A percentile compares a stretch with the other conserved stretches of the same genome.
These are phyloP conservation scores for Bryoerythrophyllum caledonicum DNA, from an alignment of 225 moss, liverwort and hornwort species.

Conservation along the genomic window DNA sequence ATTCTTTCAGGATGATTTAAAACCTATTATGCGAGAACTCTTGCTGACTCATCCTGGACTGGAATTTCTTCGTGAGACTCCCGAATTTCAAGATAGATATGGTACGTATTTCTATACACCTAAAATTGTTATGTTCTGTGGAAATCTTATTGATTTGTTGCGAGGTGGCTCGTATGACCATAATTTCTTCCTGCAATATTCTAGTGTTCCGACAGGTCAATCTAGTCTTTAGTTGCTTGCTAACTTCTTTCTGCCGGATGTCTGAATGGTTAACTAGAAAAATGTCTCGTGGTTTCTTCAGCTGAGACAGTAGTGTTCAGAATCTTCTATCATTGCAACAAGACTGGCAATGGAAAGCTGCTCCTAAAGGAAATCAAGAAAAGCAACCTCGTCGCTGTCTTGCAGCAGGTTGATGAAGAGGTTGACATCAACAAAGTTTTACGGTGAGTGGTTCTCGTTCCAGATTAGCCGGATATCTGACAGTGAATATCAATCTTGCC, in stretches of 20 bases:
- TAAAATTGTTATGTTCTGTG: background rate
- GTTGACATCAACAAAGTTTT: constrained; percentile 90
- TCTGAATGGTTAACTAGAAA: background rate
- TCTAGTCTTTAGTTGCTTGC: background rate
- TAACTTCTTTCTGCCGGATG: background rate
- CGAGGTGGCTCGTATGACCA: too few species aligned
- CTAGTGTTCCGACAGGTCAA: background rate
- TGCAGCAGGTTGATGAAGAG: constrained; percentile 92
- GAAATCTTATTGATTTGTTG: background rate
- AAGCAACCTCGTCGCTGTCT: constrained; percentile 71
- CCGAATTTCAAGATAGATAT: constrained; percentile 97
- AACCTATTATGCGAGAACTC: constrained; percentile 75
- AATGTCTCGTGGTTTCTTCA: constrained; percentile 21
- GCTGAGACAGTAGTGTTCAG: constrained; percentile 96
- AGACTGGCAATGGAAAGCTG: constrained; percentile 76
- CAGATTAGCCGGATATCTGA: background rate
- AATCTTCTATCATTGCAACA: constrained; percentile 94
- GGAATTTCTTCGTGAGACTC: constrained; percentile 90
- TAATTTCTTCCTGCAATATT: background rate
- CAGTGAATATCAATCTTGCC: background rate
- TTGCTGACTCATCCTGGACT: constrained; percentile 78
- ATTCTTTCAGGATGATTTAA: constrained; percentile 72
- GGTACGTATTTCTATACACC: constrained; percentile 33
- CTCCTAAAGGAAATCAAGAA: constrained; percentile 83
- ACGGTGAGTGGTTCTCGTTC: background rate